A percentile compares a stretch with the other conserved stretches of the same genome.
Evolutionary conservation across 2,329 filamentous ascomycete species (phyloP).

Genomic region (Epicoccum nigrum): DNA sequence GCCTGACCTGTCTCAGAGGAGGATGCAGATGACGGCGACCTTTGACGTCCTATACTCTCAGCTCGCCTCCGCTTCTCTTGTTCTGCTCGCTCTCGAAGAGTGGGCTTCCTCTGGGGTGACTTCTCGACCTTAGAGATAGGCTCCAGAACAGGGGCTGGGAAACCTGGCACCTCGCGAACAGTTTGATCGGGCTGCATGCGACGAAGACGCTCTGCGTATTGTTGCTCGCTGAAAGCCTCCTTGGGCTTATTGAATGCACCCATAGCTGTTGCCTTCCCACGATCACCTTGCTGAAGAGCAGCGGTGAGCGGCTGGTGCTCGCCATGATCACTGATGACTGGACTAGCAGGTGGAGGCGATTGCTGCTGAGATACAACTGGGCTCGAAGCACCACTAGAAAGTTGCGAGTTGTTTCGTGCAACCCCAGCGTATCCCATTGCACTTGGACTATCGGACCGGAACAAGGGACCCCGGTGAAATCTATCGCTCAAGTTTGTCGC

Average conservation of each 20-base stretch:
- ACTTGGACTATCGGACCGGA: slow-evolving; percentile 56
- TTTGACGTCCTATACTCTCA: slow-evolving; percentile 33
- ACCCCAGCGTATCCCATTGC: slow-evolving; percentile 43
- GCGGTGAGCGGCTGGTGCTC: slow-evolving; percentile 66
- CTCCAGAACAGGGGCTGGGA: slow-evolving; percentile 11
- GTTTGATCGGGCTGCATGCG: slow-evolving; percentile 78
- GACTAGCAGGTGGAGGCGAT: slow-evolving; percentile 66
- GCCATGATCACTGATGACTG: slow-evolving; percentile 73
- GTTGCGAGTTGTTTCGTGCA: slow-evolving; percentile 42
- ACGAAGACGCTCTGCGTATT: slow-evolving; percentile 80
- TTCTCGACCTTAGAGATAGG: slow-evolving; percentile 23
- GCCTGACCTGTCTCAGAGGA: slow-evolving; percentile 38
- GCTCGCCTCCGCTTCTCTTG: slow-evolving; percentile 42
- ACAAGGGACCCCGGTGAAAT: slow-evolving; percentile 49
- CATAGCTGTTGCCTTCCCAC: slow-evolving; percentile 80
- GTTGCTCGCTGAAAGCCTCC: slow-evolving; percentile 80
- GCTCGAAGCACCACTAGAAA: slow-evolving; percentile 46
- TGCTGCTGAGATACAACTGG: slow-evolving; percentile 48
- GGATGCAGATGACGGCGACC: slow-evolving; percentile 34
- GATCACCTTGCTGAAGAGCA: slow-evolving; percentile 75
- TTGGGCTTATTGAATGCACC: slow-evolving; percentile 74
- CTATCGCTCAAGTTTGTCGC: slow-evolving; percentile 56
- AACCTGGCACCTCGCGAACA: slow-evolving; percentile 50
- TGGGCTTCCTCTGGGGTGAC: slow-evolving; percentile 34
- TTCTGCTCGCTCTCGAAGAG: slow-evolving; percentile 44